These are phyloP conservation scores for Elongisporangium anandrum DNA, from an alignment of 352 stramenopile genomes.

Conservation along the genomic window DNA sequence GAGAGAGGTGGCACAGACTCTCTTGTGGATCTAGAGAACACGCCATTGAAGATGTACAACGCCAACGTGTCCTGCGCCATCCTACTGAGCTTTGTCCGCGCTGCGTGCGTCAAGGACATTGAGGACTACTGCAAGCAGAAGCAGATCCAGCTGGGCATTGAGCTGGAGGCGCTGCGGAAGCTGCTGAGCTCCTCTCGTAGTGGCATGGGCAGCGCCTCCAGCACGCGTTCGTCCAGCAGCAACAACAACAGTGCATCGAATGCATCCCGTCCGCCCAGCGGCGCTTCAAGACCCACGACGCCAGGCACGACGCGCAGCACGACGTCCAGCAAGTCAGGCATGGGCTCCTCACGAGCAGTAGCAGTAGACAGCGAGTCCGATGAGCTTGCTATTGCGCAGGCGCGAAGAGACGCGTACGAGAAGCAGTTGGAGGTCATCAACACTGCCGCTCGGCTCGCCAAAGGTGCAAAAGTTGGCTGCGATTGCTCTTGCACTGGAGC, in stretches of 20 bases:
- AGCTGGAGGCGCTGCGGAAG: constrained; percentile 57
- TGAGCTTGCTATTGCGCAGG: constrained; percentile 13
- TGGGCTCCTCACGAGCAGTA: not conserved
- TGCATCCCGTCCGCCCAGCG: constrained; percentile 12
- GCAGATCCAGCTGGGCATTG: constrained; percentile 66
- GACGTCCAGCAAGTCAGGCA: constrained; percentile 6
- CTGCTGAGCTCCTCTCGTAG: constrained; percentile 9
- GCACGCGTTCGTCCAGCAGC: constrained; percentile 1
- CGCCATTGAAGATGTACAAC: constrained; percentile 71
- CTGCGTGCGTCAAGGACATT: constrained; percentile 58
- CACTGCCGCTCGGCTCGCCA: constrained; percentile 35
- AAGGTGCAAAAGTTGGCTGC: constrained; percentile 23
- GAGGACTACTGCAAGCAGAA: constrained; percentile 77
- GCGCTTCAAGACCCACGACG: constrained; percentile 10
- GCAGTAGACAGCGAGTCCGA: constrained; percentile 17
- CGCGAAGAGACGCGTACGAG: constrained; percentile 38
- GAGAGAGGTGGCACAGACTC: not conserved
- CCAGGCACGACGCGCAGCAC: constrained; percentile 15
- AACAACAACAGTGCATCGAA: not conserved
- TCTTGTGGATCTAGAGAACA: constrained; percentile 26
- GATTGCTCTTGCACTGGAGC: not conserved
- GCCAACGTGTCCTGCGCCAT: constrained; percentile 67
- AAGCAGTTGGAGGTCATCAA: constrained; percentile 49
- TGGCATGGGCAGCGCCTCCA: constrained; percentile 9
- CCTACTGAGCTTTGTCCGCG: constrained; percentile 64